Percentiles rank a stretch among this genome's conserved stretches.
Evolutionary conservation across 305 asterid genomes (phyloP).

Genomic region (Euphrasia arctica): DNA sequence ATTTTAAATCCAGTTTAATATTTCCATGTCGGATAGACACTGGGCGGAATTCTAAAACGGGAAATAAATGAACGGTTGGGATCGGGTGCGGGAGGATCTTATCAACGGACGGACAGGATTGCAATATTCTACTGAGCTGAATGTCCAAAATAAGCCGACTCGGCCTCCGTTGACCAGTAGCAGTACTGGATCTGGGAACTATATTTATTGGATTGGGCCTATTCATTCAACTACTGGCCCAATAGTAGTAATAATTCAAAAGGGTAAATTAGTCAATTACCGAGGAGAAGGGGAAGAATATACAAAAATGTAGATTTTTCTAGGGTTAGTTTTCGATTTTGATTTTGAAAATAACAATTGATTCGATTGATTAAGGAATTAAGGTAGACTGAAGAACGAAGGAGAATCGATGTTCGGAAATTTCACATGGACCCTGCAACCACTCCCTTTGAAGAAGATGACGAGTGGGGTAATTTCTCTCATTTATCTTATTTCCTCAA

Average conservation of each 20-base stretch:
- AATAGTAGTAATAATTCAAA: no score
- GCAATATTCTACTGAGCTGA: not conserved
- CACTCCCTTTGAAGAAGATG: not conserved
- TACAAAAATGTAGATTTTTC: not conserved
- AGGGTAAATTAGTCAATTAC: not conserved
- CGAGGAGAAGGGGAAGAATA: not conserved
- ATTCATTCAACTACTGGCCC: no score
- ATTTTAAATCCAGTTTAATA: conserved; percentile 55
- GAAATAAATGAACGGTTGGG: conserved; percentile 37
- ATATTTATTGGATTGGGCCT: no score
- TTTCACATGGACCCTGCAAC: not conserved
- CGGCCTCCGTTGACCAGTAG: not conserved
- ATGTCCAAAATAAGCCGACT: conserved; percentile 24
- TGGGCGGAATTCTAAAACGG: conserved; percentile 43
- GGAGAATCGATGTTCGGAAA: not conserved
- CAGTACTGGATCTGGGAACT: no score
- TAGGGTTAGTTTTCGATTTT: not conserved
- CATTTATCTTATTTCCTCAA: not conserved
- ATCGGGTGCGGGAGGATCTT: conserved; percentile 14
- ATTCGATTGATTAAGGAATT: not conserved
- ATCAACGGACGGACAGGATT: conserved; percentile 2
- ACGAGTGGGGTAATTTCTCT: not conserved
- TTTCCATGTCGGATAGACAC: conserved; percentile 51
- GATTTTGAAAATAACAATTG: not conserved
- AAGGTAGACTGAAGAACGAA: not conserved